These are phyloP conservation scores for Didymosphaeria variabile DNA, from an alignment of 2,329 filamentous ascomycete species.

Conservation along the genomic window DNA sequence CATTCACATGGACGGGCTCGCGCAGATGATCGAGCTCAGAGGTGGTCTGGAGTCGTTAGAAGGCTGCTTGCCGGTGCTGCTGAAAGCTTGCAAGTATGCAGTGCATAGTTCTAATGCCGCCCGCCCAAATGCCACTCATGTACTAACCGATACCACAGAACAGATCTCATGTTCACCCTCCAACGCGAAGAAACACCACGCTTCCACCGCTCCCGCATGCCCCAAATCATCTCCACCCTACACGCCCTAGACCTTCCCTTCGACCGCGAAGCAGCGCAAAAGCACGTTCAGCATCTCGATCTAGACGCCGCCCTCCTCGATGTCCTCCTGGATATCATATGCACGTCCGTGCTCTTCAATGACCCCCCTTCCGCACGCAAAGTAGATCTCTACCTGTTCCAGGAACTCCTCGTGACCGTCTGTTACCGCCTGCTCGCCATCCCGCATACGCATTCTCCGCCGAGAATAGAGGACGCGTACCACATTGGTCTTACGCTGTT, in stretches of 20 bases:
- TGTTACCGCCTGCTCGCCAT: constrained; percentile 9
- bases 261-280: background rate
- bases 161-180: constrained; percentile 10
- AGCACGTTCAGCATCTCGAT: background rate
- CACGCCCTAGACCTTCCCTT: background rate
- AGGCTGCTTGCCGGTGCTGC: background rate
- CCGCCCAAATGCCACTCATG: background rate
- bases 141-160: background rate
- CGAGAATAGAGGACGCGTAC: background rate
- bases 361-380: background rate
- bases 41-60: constrained; percentile 7
- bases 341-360: background rate
- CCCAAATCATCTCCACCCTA: background rate
- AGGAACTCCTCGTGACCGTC: constrained; percentile 9
- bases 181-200: background rate
- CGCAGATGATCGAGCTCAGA: constrained; percentile 9
- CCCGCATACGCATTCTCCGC: background rate
- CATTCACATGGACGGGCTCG: constrained; percentile 8
- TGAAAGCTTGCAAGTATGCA: constrained; percentile 16
- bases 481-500: constrained; percentile 12
- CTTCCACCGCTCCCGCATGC: constrained; percentile 8
- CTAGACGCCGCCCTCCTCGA: background rate
- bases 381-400: constrained; percentile 13
- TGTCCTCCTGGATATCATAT: background rate
- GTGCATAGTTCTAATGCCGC: too few relatives aligned